Evolutionary conservation across 148 eudicot genomes (phyloP).

Genomic region (Amaranthus hypochondriacus): DNA sequence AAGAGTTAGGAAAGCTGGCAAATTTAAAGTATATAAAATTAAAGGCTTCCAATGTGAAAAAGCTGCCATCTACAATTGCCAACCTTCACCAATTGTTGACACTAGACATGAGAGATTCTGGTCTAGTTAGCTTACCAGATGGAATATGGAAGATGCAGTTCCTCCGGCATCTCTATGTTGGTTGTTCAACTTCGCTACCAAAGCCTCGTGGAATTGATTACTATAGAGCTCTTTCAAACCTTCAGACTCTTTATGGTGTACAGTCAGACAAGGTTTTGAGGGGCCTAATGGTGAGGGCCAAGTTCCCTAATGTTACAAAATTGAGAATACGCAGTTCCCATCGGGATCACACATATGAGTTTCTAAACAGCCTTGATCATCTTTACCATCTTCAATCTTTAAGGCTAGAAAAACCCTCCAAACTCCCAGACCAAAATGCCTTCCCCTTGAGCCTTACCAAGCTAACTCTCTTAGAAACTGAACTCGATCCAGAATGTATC

Average conservation of each 20-base stretch:
- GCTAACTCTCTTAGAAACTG: conserved; percentile 22
- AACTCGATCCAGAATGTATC: conserved; percentile 12
- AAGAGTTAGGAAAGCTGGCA: conserved; percentile 17
- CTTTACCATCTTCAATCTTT: conserved; percentile 33
- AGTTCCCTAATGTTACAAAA: conserved; percentile 29
- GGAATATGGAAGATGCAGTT: conserved; percentile 32
- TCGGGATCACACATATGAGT: not conserved
- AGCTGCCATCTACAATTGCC: conserved; percentile 20
- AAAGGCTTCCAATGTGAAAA: conserved; percentile 8
- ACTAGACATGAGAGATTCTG: conserved; percentile 32
- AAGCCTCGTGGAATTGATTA: conserved; percentile 12
- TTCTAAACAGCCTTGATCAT: conserved; percentile 32
- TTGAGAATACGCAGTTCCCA: conserved; percentile 15
- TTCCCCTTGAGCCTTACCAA: conserved; percentile 32
- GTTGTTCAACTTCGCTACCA: conserved; percentile 10
- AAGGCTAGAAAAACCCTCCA: conserved; percentile 16
- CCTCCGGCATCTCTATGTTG: conserved; percentile 29
- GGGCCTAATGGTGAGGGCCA: conserved; percentile 34
- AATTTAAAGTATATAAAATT: conserved; percentile 22
- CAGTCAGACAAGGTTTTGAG: conserved; percentile 26
- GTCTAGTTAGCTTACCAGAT: conserved; percentile 4
- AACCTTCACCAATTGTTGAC: conserved; percentile 26
- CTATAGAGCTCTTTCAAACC: conserved; percentile 17
- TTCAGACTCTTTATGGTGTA: conserved; percentile 30
- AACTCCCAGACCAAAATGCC: conserved; percentile 28